phyloP scores from a whole-genome alignment of 768 basidiomycete genomes.

The Porpolomopsis calyptriformis region DNA sequence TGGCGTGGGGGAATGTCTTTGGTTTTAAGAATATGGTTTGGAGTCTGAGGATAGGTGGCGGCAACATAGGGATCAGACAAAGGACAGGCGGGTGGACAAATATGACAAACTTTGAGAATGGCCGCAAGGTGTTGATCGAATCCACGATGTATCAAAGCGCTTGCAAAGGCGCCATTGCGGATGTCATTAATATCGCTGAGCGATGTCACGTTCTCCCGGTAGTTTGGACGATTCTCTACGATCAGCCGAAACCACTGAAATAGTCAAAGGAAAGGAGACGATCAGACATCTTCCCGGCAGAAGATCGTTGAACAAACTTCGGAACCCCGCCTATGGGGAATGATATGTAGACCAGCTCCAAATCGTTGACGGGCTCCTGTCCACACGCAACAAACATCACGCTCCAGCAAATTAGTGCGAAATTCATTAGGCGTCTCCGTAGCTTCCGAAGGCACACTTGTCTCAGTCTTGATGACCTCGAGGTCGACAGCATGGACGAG shows the following conservation, averaged over 20 bases:
- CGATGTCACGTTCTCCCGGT: slow-evolving; percentile 6
- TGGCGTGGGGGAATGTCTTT: slow-evolving; percentile 7
- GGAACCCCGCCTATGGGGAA: background rate
- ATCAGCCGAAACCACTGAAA: slow-evolving; percentile 17
- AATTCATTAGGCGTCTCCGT: background rate
- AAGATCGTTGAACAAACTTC: background rate
- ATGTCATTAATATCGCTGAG: slow-evolving; percentile 10
- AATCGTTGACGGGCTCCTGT: slow-evolving; percentile 5
- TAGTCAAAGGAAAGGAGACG: background rate
- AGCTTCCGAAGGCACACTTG: background rate
- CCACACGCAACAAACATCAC: too few species aligned
- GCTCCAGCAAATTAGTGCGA: background rate
- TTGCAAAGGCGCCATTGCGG: slow-evolving; percentile 14
- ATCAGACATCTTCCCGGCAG: background rate
- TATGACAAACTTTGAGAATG: slow-evolving; percentile 15
- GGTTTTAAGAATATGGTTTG: slow-evolving; percentile 10
- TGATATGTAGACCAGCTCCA: slow-evolving; percentile 6
- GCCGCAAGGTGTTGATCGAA: slow-evolving; percentile 8
- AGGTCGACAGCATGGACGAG: background rate
- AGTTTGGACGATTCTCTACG: slow-evolving; percentile 13
- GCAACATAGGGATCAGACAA: slow-evolving; percentile 11
- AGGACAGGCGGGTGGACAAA: slow-evolving; percentile 8
- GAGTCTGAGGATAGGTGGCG: background rate
- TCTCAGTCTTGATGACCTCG: background rate
- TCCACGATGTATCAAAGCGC: slow-evolving; percentile 11